phyloP scores from a whole-genome alignment of 164 flowering plant species.

The Litsea cubeba region DNA sequence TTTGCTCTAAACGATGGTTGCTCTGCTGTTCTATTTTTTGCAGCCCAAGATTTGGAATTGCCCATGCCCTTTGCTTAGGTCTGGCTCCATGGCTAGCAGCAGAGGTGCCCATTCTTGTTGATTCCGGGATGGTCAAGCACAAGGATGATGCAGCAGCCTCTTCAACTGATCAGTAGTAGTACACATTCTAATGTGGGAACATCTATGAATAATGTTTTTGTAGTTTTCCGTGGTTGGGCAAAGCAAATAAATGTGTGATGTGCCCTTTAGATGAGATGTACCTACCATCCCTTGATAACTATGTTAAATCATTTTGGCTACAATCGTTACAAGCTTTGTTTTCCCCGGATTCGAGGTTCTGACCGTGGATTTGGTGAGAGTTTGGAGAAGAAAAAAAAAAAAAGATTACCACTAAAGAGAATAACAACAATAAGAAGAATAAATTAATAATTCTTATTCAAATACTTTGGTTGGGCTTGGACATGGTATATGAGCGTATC shows the following conservation, averaged over 20 bases:
- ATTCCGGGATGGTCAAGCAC: slow-evolving; percentile 97
- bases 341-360: not conserved
- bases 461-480: too few relatives aligned
- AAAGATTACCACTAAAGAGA: not conserved
- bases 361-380: not conserved
- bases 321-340: not conserved
- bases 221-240: not conserved
- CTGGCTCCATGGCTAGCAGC: slow-evolving; percentile 99
- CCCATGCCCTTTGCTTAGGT: slow-evolving; percentile 96
- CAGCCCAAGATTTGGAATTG: slow-evolving; percentile 97
- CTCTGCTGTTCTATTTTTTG: slow-evolving; percentile 3
- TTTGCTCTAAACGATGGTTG: too few relatives aligned
- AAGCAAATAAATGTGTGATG: not conserved
- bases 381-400: not conserved
- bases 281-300: too few relatives aligned
- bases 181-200: not conserved
- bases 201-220: too few relatives aligned
- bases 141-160: slow-evolving; percentile 77
- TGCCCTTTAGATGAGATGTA: not conserved
- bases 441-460: too few relatives aligned
- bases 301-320: too few relatives aligned
- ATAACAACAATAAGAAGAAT: too few relatives aligned
- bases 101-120: slow-evolving; percentile 92
- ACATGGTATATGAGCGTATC: too few relatives aligned
- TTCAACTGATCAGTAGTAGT: slow-evolving; percentile 44